Conservation (phyloP, 2,329 filamentous ascomycete species). For the Scytalidium sp. region DNA sequence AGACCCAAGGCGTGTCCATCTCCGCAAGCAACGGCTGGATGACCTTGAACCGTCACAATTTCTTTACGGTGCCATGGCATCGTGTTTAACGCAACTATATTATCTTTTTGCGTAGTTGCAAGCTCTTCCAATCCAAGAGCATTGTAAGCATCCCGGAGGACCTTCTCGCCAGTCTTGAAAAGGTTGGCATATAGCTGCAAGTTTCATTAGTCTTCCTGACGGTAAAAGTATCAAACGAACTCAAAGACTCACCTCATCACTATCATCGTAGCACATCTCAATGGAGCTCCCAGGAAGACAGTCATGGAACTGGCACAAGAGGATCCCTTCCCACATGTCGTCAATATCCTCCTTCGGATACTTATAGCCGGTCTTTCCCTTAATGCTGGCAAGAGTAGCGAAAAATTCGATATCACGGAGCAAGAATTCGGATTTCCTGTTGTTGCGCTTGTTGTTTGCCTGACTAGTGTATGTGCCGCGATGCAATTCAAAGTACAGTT, state of each 20-base stretch:
- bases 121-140: conserved; percentile 61
- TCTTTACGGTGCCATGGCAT: conserved; percentile 81
- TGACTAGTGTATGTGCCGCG: conserved; percentile 97
- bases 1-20: conserved; percentile 50
- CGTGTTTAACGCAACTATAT: conserved; percentile 73
- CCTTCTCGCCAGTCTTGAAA: conserved; percentile 70
- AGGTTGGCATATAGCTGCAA: conserved; percentile 73
- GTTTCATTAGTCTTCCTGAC: conserved; percentile 3
- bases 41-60: conserved; percentile 60
- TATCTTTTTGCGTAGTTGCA: conserved; percentile 36
- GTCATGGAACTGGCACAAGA: conserved; percentile 97
- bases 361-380: conserved; percentile 64
- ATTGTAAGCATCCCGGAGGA: conserved; percentile 67
- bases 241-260: conserved; percentile 60
- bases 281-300: conserved; percentile 93
- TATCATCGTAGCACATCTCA: conserved; percentile 98
- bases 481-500: conserved; percentile 97
- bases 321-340: conserved; percentile 87
- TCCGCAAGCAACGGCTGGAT: conserved; percentile 52
- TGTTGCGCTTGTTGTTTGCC: conserved; percentile 95
- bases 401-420: conserved; percentile 86
- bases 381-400: conserved; percentile 79
- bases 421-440: conserved; percentile 79
- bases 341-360: conserved; percentile 96
- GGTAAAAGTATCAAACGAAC: neutral